Conservation (phyloP, 176 grass and related monocot species). For the Cenchrus americanus region DNA sequence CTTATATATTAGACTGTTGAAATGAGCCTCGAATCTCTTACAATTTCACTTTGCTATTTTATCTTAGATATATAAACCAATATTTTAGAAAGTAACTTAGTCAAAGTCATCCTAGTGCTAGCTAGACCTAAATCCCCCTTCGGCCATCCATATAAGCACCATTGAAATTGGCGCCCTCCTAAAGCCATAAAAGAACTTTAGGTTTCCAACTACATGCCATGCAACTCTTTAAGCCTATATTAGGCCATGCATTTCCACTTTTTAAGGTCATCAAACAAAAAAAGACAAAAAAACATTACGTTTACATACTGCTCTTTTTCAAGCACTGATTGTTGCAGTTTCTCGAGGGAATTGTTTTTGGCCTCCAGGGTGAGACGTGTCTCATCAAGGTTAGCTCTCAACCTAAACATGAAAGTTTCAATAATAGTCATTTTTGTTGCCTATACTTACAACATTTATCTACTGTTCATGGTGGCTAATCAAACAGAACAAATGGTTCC, state of each 20-base stretch:
- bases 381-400: slow-evolving; percentile 87
- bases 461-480: too few relatives aligned
- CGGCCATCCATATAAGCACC: slow-evolving; percentile 18
- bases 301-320: slow-evolving; percentile 91
- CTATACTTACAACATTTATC: too few relatives aligned
- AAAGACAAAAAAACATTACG: slow-evolving; percentile 30
- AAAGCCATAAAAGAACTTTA: slow-evolving; percentile 33
- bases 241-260: slow-evolving; percentile 2
- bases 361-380: slow-evolving; percentile 70
- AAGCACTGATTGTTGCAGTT: slow-evolving; percentile 75
- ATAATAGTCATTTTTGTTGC: too few relatives aligned
- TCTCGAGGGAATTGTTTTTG: slow-evolving; percentile 82
- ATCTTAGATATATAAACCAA: slow-evolving; percentile 19
- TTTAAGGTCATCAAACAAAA: slow-evolving; percentile 47
- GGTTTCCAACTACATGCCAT: slow-evolving; percentile 11
- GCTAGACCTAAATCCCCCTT: slow-evolving; percentile 1
- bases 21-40: neutral
- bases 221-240: slow-evolving; percentile 10
- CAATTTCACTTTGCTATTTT: slow-evolving; percentile 31
- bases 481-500: too few relatives aligned
- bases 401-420: slow-evolving; percentile 74
- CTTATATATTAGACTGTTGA: slow-evolving; percentile 27
- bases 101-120: neutral
- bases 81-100: slow-evolving; percentile 21
- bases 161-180: slow-evolving; percentile 3